These are phyloP conservation scores for Ceratobasidium sp. DNA, from an alignment of 1,284 basidiomycete species.

Conservation along the genomic window DNA sequence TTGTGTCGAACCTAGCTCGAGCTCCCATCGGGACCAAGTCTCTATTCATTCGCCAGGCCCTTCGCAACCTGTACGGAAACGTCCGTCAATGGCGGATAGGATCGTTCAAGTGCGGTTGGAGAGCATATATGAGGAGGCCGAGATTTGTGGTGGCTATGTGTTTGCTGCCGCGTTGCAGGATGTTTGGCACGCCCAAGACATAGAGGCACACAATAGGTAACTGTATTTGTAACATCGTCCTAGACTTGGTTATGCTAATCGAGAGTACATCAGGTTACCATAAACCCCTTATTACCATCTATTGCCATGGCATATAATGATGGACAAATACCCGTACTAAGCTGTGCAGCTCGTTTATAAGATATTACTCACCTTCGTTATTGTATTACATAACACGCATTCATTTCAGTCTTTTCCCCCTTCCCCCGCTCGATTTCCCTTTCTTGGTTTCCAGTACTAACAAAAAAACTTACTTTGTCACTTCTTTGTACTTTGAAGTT, in stretches of 20 bases:
- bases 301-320: too few relatives aligned
- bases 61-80: background rate
- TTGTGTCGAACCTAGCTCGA: slow-evolving; percentile 4
- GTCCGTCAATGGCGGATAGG: slow-evolving; percentile 22
- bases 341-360: too few relatives aligned
- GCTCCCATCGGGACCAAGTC: background rate
- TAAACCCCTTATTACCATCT: background rate
- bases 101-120: slow-evolving; percentile 27
- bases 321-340: too few relatives aligned
- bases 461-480: too few relatives aligned
- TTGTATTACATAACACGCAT: too few relatives aligned
- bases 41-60: background rate
- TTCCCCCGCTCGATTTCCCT: too few relatives aligned
- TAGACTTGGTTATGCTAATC: background rate
- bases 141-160: background rate
- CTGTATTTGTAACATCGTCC: background rate
- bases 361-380: too few relatives aligned
- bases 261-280: background rate
- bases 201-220: slow-evolving; percentile 11
- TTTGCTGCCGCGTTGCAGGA: slow-evolving; percentile 36
- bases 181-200: slow-evolving; percentile 34
- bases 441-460: too few relatives aligned
- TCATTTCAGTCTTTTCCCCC: too few relatives aligned
- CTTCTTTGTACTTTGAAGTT: too few relatives aligned
- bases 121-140: slow-evolving; percentile 36